Conservation (phyloP, 2,329 filamentous ascomycete species). For the Hypoxylon sp. region DNA sequence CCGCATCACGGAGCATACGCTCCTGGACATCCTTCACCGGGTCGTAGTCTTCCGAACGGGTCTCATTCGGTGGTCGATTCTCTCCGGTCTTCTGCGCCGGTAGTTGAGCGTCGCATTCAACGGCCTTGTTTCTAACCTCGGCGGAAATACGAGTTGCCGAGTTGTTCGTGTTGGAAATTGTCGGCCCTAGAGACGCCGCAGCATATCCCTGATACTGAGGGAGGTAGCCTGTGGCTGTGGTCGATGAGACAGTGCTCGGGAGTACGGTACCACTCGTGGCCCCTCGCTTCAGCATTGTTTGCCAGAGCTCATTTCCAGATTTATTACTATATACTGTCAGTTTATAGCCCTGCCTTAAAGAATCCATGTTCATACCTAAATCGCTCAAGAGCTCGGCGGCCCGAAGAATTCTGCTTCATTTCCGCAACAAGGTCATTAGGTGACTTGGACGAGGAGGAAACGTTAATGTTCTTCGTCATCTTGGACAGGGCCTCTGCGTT, state of each 20-base stretch:
- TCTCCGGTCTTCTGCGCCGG: slow-evolving; percentile 59
- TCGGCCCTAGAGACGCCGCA: slow-evolving; percentile 64
- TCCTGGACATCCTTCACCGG: slow-evolving; percentile 52
- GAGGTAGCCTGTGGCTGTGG: slow-evolving; percentile 68
- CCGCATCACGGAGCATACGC: slow-evolving; percentile 53
- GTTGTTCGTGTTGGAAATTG: slow-evolving; percentile 58
- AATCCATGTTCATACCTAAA: slow-evolving; percentile 50
- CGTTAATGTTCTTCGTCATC: slow-evolving; percentile 26
- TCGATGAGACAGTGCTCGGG: slow-evolving; percentile 66
- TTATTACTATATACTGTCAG: slow-evolving; percentile 56
- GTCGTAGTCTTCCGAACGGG: slow-evolving; percentile 53
- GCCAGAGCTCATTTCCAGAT: slow-evolving; percentile 63
- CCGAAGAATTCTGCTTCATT: slow-evolving; percentile 39
- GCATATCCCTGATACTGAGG: slow-evolving; percentile 68
- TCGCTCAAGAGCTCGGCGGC: slow-evolving; percentile 49
- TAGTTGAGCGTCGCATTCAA: slow-evolving; percentile 46
- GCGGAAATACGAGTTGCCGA: slow-evolving; percentile 53
- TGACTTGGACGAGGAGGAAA: slow-evolving; percentile 35
- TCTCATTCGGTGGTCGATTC: slow-evolving; percentile 61
- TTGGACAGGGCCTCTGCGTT: slow-evolving; percentile 29
- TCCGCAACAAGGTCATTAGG: slow-evolving; percentile 27
- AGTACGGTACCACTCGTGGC: slow-evolving; percentile 63
- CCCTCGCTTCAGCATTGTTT: slow-evolving; percentile 67
- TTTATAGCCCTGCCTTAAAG: neutral
- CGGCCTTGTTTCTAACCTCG: slow-evolving; percentile 47